Evolutionary conservation across 352 stramenopile species (phyloP).

Genomic region (Phytophthora hibernalis): DNA sequence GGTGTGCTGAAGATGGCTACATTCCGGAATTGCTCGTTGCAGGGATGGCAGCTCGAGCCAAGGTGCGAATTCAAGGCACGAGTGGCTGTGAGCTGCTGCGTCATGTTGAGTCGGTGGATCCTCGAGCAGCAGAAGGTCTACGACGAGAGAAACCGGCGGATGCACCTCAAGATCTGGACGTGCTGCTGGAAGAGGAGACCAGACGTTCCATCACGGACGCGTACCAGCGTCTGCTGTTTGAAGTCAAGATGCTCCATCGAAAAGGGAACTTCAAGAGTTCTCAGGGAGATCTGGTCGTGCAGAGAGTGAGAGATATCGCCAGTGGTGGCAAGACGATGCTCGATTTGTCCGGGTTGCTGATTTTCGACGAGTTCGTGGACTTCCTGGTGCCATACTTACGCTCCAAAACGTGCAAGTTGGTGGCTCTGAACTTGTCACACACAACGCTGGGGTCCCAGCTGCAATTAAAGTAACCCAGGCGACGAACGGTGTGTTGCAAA

Average conservation of each 20-base stretch:
- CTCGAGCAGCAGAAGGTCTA: conserved; percentile 62
- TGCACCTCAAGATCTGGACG: conserved; percentile 41
- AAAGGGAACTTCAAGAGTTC: conserved; percentile 74
- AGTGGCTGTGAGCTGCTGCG: conserved; percentile 56
- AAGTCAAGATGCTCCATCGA: conserved; percentile 65
- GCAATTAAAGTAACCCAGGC: conserved; percentile 47
- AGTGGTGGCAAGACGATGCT: conserved; percentile 44
- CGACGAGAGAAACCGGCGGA: conserved; percentile 31
- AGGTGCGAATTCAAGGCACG: conserved; percentile 50
- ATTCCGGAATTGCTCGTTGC: background rate
- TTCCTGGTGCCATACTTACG: conserved; percentile 62
- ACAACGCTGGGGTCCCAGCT: conserved; percentile 61
- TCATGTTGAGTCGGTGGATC: conserved; percentile 59
- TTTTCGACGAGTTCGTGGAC: conserved; percentile 69
- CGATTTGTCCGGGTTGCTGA: conserved; percentile 58
- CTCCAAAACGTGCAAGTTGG: conserved; percentile 60
- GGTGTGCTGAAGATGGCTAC: background rate
- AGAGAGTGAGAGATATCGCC: conserved; percentile 57
- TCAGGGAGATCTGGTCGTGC: conserved; percentile 60
- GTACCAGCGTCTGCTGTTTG: conserved; percentile 72
- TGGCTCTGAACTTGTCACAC: conserved; percentile 47
- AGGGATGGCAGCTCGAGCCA: conserved; percentile 36
- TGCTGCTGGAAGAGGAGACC: conserved; percentile 74
- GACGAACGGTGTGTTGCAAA: conserved; percentile 49
- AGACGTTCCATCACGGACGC: conserved; percentile 61